These are phyloP conservation scores for Metarhizium brunneum DNA, from an alignment of 2,329 filamentous ascomycete genomes.

Conservation along the genomic window DNA sequence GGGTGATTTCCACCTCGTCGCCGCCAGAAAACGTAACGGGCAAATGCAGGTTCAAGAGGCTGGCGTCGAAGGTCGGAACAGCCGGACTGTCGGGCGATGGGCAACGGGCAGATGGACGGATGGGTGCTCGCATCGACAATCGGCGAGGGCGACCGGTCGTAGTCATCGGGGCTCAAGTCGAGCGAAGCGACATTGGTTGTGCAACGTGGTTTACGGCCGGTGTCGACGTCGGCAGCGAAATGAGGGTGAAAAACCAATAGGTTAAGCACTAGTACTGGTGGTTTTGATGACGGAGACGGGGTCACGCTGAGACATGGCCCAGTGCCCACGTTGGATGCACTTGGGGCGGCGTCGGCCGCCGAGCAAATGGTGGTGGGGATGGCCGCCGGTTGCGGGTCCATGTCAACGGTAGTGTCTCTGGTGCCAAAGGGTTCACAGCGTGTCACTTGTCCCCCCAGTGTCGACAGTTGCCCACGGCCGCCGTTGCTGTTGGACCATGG, in stretches of 20 bases:
- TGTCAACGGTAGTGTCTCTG: too few species aligned
- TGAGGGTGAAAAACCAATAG: too few species aligned
- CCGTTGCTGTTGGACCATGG: too few species aligned
- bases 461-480: too few species aligned
- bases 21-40: background rate
- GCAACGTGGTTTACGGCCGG: background rate
- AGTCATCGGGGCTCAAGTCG: background rate
- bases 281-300: background rate
- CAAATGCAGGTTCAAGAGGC: background rate
- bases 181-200: slow-evolving; percentile 3
- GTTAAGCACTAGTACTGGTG: background rate
- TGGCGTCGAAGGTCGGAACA: background rate
- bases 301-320: background rate
- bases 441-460: too few species aligned
- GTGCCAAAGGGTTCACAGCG: too few species aligned
- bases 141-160: slow-evolving; percentile 2
- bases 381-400: too few species aligned
- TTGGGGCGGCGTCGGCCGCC: too few species aligned
- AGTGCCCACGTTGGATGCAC: too few species aligned
- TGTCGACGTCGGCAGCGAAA: background rate
- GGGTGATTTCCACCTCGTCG: background rate
- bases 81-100: background rate
- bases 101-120: background rate
- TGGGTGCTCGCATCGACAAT: background rate
- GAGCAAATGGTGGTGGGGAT: too few species aligned